These are phyloP conservation scores for Gremmenia infestans DNA, from an alignment of 2,329 filamentous ascomycete genomes.

Conservation along the genomic window DNA sequence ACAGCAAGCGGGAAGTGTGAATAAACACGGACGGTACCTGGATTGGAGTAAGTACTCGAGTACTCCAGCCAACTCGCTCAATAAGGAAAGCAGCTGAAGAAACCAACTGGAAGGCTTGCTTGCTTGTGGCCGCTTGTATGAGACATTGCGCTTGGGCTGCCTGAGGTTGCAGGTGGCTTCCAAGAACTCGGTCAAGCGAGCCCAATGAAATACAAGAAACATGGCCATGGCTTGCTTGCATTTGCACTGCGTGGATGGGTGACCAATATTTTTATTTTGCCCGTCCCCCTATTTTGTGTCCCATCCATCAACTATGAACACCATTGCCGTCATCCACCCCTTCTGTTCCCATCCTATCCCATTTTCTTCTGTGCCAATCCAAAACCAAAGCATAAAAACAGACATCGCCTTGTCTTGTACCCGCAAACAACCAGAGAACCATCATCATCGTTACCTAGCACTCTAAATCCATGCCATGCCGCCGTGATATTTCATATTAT, in stretches of 20 bases:
- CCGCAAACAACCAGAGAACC: not conserved
- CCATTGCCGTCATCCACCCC: not conserved
- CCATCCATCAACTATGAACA: not conserved
- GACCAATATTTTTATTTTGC: not conserved
- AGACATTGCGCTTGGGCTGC: no score
- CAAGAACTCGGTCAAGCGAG: not conserved
- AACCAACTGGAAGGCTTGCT: no score
- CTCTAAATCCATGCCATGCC: not conserved
- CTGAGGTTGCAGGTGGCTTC: no score
- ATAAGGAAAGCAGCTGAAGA: no score
- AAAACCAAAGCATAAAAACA: no score
- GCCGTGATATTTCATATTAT: not conserved
- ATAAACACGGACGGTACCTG: no score
- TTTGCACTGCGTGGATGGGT: not conserved
- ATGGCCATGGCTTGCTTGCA: not conserved
- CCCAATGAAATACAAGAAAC: not conserved
- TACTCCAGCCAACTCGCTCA: no score
- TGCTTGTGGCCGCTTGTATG: no score
- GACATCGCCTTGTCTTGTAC: not conserved
- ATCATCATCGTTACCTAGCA: not conserved
- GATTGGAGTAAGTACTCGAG: no score
- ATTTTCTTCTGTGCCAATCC: not conserved
- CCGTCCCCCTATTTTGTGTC: not conserved
- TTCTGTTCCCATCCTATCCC: not conserved
- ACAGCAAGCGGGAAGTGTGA: no score